phyloP scores from a whole-genome alignment of 192 early-diverging fungal species.

The Funneliformis geosporum region DNA sequence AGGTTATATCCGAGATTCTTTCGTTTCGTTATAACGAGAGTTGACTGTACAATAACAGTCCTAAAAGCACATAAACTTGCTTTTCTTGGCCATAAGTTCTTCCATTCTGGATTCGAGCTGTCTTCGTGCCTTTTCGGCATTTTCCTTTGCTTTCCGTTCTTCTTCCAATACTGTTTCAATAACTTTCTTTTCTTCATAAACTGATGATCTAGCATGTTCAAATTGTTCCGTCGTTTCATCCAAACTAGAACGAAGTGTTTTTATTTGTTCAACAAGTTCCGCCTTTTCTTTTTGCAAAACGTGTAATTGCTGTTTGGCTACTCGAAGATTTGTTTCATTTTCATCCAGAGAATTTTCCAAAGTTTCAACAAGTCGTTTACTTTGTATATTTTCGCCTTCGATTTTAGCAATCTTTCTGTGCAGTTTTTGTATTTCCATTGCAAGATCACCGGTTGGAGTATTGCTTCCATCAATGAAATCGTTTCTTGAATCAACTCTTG shows the following conservation, averaged over 20 bases:
- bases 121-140: constrained; percentile 49
- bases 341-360: constrained; percentile 49
- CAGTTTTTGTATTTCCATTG: constrained; percentile 31
- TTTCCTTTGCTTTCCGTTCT: constrained; percentile 52
- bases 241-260: constrained; percentile 42
- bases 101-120: constrained; percentile 58
- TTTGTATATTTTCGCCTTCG: constrained; percentile 42
- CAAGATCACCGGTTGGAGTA: background rate
- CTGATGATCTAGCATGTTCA: constrained; percentile 18
- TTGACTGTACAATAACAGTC: background rate
- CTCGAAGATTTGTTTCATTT: constrained; percentile 44
- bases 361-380: constrained; percentile 33
- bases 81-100: constrained; percentile 56
- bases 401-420: constrained; percentile 42
- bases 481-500: background rate
- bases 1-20: background rate
- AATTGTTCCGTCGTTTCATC: constrained; percentile 38
- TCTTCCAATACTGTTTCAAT: constrained; percentile 46
- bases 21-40: constrained; percentile 13
- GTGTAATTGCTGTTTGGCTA: constrained; percentile 43
- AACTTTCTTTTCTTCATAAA: constrained; percentile 39
- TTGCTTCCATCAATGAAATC: background rate
- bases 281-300: constrained; percentile 43
- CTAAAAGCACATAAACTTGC: constrained; percentile 63
- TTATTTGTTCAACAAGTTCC: constrained; percentile 39